A percentile compares a stretch with the other conserved stretches of the same genome.
These are phyloP conservation scores for Phylloporus scabripes DNA, from an alignment of 768 basidiomycete genomes.

Conservation along the genomic window DNA sequence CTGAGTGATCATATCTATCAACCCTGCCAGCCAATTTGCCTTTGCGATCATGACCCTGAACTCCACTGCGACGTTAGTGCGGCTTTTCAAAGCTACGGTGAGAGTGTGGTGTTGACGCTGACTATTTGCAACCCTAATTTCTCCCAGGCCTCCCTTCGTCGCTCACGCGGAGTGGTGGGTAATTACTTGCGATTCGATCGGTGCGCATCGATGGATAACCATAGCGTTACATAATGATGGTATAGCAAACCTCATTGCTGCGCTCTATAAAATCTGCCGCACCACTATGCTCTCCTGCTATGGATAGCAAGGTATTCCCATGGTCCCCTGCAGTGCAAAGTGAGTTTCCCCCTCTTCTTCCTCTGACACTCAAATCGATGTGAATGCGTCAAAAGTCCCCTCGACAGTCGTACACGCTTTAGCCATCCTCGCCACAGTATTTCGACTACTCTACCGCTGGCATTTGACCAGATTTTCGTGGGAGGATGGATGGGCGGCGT, in stretches of 20 bases:
- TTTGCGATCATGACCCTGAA: not conserved
- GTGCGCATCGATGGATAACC: not conserved
- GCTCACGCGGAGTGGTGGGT: constrained; percentile 1
- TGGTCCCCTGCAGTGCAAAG: constrained; percentile 13
- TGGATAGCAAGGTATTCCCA: not conserved
- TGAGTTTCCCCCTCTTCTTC: constrained; percentile 4
- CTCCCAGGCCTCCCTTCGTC: not conserved
- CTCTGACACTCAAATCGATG: not conserved
- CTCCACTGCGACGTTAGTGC: not conserved
- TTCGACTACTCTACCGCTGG: constrained; percentile 22
- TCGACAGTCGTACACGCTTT: constrained; percentile 13
- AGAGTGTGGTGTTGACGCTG: not conserved
- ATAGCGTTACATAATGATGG: not conserved
- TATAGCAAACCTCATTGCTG: not conserved
- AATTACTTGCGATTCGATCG: too few relatives aligned
- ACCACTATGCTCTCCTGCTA: not conserved
- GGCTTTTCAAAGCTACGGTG: not conserved
- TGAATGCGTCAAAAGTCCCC: constrained; percentile 6
- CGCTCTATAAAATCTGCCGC: not conserved
- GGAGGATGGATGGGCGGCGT: constrained; percentile 25
- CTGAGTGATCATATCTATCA: not conserved
- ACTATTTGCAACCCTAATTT: not conserved
- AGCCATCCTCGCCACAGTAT: constrained; percentile 16
- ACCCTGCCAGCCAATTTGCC: not conserved
- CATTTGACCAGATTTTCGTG: constrained; percentile 18